phyloP scores from a whole-genome alignment of 2,329 filamentous ascomycete species.

The Botrytis medusae region DNA sequence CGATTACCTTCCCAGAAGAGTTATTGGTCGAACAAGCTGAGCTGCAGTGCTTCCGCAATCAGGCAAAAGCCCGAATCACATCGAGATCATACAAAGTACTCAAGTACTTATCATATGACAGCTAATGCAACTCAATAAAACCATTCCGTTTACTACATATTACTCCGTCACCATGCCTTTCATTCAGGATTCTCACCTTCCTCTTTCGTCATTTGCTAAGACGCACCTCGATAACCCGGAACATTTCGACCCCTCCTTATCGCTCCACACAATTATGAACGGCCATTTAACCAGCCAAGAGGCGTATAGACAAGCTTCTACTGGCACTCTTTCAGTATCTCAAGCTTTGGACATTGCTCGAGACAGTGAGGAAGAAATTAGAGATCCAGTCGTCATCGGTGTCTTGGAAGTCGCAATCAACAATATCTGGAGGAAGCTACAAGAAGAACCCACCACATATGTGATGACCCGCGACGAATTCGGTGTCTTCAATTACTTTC shows the following conservation, averaged over 20 bases:
- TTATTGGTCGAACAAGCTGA: slow-evolving; percentile 9
- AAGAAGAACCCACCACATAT: slow-evolving; percentile 65
- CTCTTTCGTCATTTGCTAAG: slow-evolving; percentile 26
- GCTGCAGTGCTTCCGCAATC: not conserved
- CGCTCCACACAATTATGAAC: slow-evolving; percentile 29
- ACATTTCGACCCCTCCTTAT: slow-evolving; percentile 23
- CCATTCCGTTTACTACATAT: slow-evolving; percentile 2
- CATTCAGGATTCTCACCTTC: slow-evolving; percentile 30
- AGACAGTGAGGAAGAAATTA: slow-evolving; percentile 65
- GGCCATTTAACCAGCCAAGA: slow-evolving; percentile 24
- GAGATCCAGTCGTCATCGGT: slow-evolving; percentile 60
- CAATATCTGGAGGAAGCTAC: slow-evolving; percentile 67
- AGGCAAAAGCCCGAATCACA: slow-evolving; percentile 2
- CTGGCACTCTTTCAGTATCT: slow-evolving; percentile 46
- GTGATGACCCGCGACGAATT: slow-evolving; percentile 77
- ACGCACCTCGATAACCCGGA: slow-evolving; percentile 23
- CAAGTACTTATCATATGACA: slow-evolving; percentile 7
- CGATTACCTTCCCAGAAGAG: slow-evolving; percentile 8
- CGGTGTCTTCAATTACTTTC: slow-evolving; percentile 83
- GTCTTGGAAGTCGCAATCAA: slow-evolving; percentile 65
- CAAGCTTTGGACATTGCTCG: slow-evolving; percentile 74
- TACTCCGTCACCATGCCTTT: slow-evolving; percentile 28
- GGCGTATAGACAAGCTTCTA: slow-evolving; percentile 24
- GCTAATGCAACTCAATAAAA: slow-evolving; percentile 4
- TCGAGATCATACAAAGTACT: not conserved